phyloP scores from a whole-genome alignment of 116 monocot species.

The Iris pallida region DNA sequence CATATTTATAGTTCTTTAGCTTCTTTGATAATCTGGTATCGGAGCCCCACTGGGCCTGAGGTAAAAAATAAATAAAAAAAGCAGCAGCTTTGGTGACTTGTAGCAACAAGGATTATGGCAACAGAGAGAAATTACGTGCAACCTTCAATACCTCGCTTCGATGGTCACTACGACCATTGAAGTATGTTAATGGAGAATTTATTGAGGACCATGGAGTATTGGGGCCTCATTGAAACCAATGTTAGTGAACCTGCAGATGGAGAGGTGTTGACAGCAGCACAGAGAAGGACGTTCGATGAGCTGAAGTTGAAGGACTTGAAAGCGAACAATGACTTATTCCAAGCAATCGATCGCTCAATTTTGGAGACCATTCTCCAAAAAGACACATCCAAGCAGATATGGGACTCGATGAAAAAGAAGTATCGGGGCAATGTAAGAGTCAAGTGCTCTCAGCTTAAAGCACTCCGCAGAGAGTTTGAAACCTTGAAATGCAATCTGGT shows the following conservation, averaged over 20 bases:
- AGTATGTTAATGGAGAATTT: background rate
- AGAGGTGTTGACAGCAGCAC: background rate
- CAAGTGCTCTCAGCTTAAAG: background rate
- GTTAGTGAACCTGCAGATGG: background rate
- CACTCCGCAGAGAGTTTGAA: background rate
- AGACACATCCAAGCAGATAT: slow-evolving; percentile 3
- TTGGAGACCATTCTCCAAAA: slow-evolving; percentile 9
- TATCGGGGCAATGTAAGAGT: background rate
- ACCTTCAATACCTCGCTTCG: background rate
- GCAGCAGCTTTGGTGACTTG: background rate
- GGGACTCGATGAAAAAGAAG: slow-evolving; percentile 9
- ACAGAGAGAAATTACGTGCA: no score
- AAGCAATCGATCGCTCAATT: slow-evolving; percentile 3
- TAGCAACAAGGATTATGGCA: background rate
- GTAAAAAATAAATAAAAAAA: background rate
- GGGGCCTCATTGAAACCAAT: background rate
- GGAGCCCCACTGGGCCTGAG: background rate
- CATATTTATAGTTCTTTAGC: no score
- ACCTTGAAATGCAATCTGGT: slow-evolving; percentile 1
- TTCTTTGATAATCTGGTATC: background rate
- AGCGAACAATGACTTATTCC: background rate
- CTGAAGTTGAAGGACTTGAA: background rate
- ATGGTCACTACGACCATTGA: background rate
- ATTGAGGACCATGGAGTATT: background rate
- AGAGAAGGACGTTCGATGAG: background rate